Base-by-base conservation (phyloP, 2,329 filamentous ascomycete genomes). In the Seiridium unicorne region DNA sequence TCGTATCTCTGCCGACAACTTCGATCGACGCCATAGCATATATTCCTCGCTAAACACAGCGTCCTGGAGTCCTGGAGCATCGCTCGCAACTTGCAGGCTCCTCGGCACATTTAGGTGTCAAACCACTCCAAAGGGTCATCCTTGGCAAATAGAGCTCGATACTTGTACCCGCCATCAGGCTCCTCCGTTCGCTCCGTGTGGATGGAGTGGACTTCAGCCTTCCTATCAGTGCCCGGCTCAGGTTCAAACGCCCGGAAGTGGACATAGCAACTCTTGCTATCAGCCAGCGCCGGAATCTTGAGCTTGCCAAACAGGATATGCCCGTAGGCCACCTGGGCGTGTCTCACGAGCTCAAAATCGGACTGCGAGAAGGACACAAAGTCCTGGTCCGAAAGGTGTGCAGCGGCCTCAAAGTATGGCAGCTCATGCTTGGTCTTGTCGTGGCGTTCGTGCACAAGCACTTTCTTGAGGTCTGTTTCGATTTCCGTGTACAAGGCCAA, bases 121-220 rank as follows among this genome's bases (percentile, higher is more conserved):
- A 85, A 85, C 83, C 83, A 85, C 68, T 83, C 77, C 49, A 82
- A 69, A 3, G 70, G 63, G 64, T 83, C 81, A n/a, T 77, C 68
- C 63, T 76, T 74, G 6, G 70, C 74, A 61, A 82, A 82, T 48
- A 83, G 76, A 6, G 79, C 79, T 34, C 75, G 74, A 66, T 76
- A 83, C 47, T 66, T 74, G 55, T 76, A 76, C n/a, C 73, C 73
- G 6, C 79, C 80, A 49, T 76, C 76, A 32, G 66, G 64, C 60
- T 76, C 72, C 60, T 80, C 77, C 10, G 64, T 70, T 64, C 82
- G 78, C 63, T 81, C 77, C 4, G 76, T 80, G 64, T 79, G 78
- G 64, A 83, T 79, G 62, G 75, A 73, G 68, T 83, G 81, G 35
- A 84, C 70, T 55, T 70, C 76, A 13, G 73, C 69, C 35, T 75